Percentiles rank a stretch among this genome's conserved stretches.
Conservation (phyloP, 1,139 yeast genomes). For the Blastobotrys persicus region DNA sequence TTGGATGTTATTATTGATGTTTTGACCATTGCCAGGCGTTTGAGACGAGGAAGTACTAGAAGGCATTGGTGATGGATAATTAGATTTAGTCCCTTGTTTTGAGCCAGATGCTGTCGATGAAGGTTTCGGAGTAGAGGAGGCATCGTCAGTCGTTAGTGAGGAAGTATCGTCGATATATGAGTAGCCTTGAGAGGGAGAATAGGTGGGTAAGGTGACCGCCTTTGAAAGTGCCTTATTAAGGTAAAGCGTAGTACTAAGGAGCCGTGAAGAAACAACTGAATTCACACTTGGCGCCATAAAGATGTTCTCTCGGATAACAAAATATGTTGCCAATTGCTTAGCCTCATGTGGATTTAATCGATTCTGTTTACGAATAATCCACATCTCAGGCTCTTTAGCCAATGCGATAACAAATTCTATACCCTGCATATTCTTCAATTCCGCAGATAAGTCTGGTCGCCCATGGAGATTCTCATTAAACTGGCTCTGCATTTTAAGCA, state of each 20-base stretch:
- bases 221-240: conserved; percentile 33
- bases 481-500: conserved; percentile 91
- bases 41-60: conserved; percentile 13
- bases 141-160: conserved; percentile 1
- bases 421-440: conserved; percentile 77
- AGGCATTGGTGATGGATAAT: conserved; percentile 21
- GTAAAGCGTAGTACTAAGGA: conserved; percentile 40
- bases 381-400: conserved; percentile 83
- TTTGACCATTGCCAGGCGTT: conserved; percentile 8
- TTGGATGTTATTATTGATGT: conserved; percentile 14
- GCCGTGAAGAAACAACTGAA: conserved; percentile 54
- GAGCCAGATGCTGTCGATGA: conserved; percentile 9
- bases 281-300: conserved; percentile 80
- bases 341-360: conserved; percentile 54
- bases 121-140: conserved; percentile 11
- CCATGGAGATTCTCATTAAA: conserved; percentile 60
- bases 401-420: conserved; percentile 75
- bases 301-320: conserved; percentile 86
- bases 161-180: conserved; percentile 30
- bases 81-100: conserved; percentile 15
- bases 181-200: conserved; percentile 39
- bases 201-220: conserved; percentile 37
- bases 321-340: conserved; percentile 66
- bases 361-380: conserved; percentile 84
- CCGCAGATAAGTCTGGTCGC: conserved; percentile 42